phyloP scores from a whole-genome alignment of 306 rosid species.

The Pueraria montana region DNA sequence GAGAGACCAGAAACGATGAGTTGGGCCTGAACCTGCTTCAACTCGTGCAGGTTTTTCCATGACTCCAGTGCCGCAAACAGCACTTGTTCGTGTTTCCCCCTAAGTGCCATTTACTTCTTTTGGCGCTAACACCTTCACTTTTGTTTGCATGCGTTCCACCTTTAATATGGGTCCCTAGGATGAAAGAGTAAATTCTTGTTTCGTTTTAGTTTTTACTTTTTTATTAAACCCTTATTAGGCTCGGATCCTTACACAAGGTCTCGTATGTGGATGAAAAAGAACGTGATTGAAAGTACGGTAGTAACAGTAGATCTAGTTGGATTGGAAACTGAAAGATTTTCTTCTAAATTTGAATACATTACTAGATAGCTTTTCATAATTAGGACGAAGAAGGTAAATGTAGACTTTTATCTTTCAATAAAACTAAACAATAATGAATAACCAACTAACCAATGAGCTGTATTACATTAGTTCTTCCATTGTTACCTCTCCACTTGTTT shows the following conservation, averaged over 20 bases:
- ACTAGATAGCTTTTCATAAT: slow-evolving; percentile 22
- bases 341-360: slow-evolving; percentile 21
- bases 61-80: slow-evolving; percentile 51
- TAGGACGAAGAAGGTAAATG: slow-evolving; percentile 19
- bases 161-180: too few species aligned
- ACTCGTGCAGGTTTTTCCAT: slow-evolving; percentile 49
- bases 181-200: too few species aligned
- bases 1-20: slow-evolving; percentile 58
- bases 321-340: not conserved
- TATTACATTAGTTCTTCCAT: slow-evolving; percentile 15
- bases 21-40: slow-evolving; percentile 58
- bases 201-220: too few species aligned
- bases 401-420: not conserved
- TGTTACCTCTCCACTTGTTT: slow-evolving; percentile 46
- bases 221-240: too few species aligned
- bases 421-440: slow-evolving; percentile 47
- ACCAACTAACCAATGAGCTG: slow-evolving; percentile 21
- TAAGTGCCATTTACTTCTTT: not conserved
- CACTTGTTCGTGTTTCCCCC: not conserved
- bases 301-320: too few species aligned
- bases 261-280: too few species aligned
- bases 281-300: too few species aligned
- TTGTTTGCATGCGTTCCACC: not conserved
- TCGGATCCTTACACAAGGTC: too few species aligned
- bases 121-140: not conserved